Conservation (phyloP, 2,329 filamentous ascomycete species). For the Verticillium longisporum region DNA sequence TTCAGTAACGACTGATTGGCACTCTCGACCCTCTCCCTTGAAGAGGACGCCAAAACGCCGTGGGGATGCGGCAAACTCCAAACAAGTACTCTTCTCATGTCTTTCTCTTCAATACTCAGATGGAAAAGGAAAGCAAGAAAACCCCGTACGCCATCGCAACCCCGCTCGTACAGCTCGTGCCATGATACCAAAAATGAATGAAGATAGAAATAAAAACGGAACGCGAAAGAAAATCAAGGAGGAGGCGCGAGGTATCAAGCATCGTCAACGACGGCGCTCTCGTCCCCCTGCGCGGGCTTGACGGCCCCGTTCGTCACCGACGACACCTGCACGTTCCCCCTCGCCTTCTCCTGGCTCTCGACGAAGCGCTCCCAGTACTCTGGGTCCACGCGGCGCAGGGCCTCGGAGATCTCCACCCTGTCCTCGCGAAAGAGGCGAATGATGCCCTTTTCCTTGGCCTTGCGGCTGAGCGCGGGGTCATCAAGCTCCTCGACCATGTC, state of each 20-base stretch:
- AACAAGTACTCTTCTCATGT: no score
- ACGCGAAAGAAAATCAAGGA: constrained; percentile 7
- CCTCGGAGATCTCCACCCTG: constrained; percentile 39
- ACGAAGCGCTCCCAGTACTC: constrained; percentile 59
- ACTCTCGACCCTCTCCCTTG: neutral
- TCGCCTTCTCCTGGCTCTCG: constrained; percentile 53
- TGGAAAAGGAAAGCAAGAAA: neutral
- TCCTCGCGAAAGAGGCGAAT: constrained; percentile 56
- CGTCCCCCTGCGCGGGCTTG: constrained; percentile 18
- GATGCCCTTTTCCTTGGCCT: constrained; percentile 50
- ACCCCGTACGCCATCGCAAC: neutral
- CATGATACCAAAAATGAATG: neutral
- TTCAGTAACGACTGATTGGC: neutral
- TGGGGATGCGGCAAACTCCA: neutral
- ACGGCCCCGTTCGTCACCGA: constrained; percentile 14
- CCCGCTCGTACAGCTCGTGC: neutral
- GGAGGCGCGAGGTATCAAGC: constrained; percentile 12
- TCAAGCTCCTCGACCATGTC: constrained; percentile 57
- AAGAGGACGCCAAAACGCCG: neutral
- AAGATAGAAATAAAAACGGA: constrained; percentile 6
- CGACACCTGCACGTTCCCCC: constrained; percentile 39
- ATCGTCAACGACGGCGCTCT: constrained; percentile 33
- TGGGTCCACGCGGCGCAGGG: constrained; percentile 54
- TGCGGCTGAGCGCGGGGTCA: constrained; percentile 48
- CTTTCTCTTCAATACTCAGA: neutral